Evolutionary conservation across 2,329 filamentous ascomycete genomes (phyloP).

Genomic region (Emydomyces testavorans): DNA sequence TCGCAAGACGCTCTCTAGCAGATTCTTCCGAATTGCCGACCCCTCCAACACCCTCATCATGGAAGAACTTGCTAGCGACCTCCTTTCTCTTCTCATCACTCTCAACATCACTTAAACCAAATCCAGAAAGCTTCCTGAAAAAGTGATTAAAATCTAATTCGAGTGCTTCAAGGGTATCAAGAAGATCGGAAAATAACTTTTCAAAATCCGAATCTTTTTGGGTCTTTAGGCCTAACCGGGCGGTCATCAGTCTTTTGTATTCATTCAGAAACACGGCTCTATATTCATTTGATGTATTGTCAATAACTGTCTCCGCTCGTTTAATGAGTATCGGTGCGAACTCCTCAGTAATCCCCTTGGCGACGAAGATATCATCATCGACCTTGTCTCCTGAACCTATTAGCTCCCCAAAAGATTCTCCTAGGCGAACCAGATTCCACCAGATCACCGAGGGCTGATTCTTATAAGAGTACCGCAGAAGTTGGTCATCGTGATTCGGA

Average conservation of each 20-base stretch:
- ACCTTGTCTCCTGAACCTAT: constrained; percentile 64
- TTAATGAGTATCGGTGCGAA: constrained; percentile 58
- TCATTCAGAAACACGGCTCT: constrained; percentile 76
- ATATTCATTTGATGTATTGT: constrained; percentile 72
- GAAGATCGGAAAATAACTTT: constrained; percentile 62
- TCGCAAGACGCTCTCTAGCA: constrained; percentile 54
- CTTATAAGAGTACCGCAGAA: constrained; percentile 78
- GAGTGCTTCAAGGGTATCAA: constrained; percentile 69
- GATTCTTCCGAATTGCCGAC: constrained; percentile 50
- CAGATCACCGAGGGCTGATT: constrained; percentile 95
- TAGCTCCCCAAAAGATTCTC: constrained; percentile 77
- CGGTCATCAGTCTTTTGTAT: constrained; percentile 75
- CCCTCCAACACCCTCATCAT: constrained; percentile 56
- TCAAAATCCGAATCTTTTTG: constrained; percentile 66
- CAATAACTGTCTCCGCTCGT: constrained; percentile 74
- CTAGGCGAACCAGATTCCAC: constrained; percentile 93
- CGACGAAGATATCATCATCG: constrained; percentile 59
- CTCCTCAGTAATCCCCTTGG: constrained; percentile 60
- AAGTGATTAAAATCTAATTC: constrained; percentile 92
- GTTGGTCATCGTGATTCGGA: constrained; percentile 88
- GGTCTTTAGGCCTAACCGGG: constrained; percentile 62
- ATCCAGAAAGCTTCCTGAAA: constrained; percentile 63
- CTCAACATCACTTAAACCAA: constrained; percentile 52
- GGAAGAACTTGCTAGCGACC: constrained; percentile 66
- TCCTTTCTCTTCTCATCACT: constrained; percentile 53